Percentiles rank a stretch among this genome's conserved stretches.
These are phyloP conservation scores for Pseudozyma thailandica DNA, from an alignment of 1,284 basidiomycete species.

Conservation along the genomic window DNA sequence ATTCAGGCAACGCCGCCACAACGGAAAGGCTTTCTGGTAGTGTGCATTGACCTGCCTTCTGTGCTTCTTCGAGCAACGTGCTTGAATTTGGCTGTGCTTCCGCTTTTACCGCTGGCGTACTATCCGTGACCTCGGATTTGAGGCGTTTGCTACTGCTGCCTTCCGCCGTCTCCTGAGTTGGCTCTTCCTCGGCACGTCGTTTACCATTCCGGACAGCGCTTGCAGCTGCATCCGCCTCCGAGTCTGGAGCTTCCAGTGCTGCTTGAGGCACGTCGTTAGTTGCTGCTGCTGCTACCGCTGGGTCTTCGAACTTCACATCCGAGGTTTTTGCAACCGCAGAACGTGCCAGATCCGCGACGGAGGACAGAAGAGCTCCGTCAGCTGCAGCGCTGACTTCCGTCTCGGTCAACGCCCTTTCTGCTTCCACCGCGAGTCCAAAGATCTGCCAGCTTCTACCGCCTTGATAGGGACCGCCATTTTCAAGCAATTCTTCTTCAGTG, in stretches of 20 bases:
- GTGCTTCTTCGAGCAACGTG: neutral
- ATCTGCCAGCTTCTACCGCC: conserved; percentile 44
- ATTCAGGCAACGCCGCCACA: conserved; percentile 14
- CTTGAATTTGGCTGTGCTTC: neutral
- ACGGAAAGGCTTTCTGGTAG: conserved; percentile 22
- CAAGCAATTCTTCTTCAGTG: conserved; percentile 29
- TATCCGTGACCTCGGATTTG: conserved; percentile 8
- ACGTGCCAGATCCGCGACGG: conserved; percentile 43
- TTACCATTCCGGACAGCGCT: conserved; percentile 16
- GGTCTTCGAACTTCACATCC: too few relatives aligned
- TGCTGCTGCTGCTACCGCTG: too few relatives aligned
- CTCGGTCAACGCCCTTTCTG: conserved; percentile 29
- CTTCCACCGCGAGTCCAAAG: conserved; percentile 41
- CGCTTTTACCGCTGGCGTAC: too few relatives aligned
- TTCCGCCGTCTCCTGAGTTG: neutral
- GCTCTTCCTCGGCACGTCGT: conserved; percentile 22
- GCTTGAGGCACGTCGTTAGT: neutral
- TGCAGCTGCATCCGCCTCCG: neutral
- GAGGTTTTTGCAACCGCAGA: conserved; percentile 18
- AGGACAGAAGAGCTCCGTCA: conserved; percentile 35
- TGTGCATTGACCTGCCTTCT: conserved; percentile 8
- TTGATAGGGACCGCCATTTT: conserved; percentile 18
- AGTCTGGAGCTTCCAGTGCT: too few relatives aligned
- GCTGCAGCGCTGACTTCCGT: conserved; percentile 27
- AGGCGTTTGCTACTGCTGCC: conserved; percentile 14